Evolutionary conservation across 2,329 filamentous ascomycete genomes (phyloP).

Genomic region (Fusarium tuaranense): DNA sequence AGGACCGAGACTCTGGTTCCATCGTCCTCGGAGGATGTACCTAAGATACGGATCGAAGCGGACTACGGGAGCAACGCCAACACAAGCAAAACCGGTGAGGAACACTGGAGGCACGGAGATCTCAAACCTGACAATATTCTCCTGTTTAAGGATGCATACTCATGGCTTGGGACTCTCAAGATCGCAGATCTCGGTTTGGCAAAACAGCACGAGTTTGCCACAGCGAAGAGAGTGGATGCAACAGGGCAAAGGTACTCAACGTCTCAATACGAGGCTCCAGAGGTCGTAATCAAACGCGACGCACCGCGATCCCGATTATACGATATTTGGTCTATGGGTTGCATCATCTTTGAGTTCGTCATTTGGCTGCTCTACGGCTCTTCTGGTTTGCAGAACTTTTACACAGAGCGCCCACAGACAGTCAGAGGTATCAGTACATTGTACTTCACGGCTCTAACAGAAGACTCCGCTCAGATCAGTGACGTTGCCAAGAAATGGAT

Average conservation of each 20-base stretch:
- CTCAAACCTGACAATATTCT: conserved; percentile 34
- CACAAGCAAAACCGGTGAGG: not conserved
- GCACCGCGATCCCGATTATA: conserved; percentile 38
- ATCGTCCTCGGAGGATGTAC: no score
- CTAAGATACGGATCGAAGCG: no score
- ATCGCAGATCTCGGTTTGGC: conserved; percentile 26
- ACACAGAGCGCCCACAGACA: not conserved
- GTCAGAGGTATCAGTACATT: not conserved
- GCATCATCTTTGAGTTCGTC: conserved; percentile 44
- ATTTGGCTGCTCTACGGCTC: conserved; percentile 45
- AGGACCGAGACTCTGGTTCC: no score
- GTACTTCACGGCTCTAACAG: not conserved
- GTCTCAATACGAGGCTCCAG: conserved; percentile 31
- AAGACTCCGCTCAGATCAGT: conserved; percentile 1
- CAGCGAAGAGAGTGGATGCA: not conserved
- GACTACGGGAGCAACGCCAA: no score
- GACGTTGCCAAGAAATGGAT: conserved; percentile 1
- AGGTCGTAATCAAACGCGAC: conserved; percentile 2
- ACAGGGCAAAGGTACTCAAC: conserved; percentile 24
- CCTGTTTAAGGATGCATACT: not conserved
- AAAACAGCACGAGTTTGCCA: conserved; percentile 25
- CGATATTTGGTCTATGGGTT: conserved; percentile 49
- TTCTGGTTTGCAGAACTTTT: conserved; percentile 10
- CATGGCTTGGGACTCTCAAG: conserved; percentile 24
- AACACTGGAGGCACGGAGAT: conserved; percentile 30